These are phyloP conservation scores for Tuber calosporum DNA, from an alignment of 495 filamentous ascomycete species.

Conservation along the genomic window DNA sequence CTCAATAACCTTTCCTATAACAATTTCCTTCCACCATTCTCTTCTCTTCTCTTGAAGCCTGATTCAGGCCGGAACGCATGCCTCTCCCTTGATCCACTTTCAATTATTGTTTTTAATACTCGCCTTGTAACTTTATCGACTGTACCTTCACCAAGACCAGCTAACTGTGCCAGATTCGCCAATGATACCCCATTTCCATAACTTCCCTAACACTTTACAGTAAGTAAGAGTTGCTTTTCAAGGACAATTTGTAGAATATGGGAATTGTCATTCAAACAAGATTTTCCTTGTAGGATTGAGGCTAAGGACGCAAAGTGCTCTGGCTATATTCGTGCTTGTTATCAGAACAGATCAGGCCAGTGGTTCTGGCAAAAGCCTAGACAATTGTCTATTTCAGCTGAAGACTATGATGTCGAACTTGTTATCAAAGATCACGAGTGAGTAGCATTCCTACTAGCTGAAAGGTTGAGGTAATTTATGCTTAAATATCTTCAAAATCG, in stretches of 20 bases:
- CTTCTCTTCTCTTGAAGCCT: background rate
- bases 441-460: background rate
- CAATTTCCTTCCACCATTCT: background rate
- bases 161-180: background rate
- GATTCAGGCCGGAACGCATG: background rate
- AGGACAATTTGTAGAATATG: background rate
- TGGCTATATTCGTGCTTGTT: background rate
- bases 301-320: background rate
- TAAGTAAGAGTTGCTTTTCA: background rate
- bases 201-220: background rate
- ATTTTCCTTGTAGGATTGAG: background rate
- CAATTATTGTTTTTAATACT: background rate
- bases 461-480: background rate
- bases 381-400: background rate
- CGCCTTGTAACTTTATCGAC: background rate
- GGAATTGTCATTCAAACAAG: background rate
- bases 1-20: background rate
- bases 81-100: background rate
- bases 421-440: background rate
- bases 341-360: background rate
- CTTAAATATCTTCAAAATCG: background rate
- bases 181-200: background rate
- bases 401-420: background rate
- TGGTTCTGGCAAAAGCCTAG: background rate
- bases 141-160: background rate